Evolutionary conservation across 768 basidiomycete species (phyloP).

Genomic region (Tricholoma hemisulphureum): DNA sequence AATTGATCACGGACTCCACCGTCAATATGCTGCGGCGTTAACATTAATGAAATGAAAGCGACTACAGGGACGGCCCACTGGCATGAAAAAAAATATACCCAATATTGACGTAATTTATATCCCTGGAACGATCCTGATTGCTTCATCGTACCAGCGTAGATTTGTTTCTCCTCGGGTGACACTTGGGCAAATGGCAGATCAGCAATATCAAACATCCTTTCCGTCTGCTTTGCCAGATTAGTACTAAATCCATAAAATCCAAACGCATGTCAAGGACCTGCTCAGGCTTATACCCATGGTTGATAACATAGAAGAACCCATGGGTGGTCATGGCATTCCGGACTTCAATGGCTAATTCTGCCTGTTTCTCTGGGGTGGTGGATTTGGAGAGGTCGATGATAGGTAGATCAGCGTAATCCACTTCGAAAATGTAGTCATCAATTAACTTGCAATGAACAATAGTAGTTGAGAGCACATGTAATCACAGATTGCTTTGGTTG

Average conservation of each 20-base stretch:
- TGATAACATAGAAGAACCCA: slow-evolving; percentile 50
- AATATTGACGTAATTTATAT: slow-evolving; percentile 51
- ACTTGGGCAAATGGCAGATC: slow-evolving; percentile 43
- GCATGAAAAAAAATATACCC: slow-evolving; percentile 27
- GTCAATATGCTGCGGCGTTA: slow-evolving; percentile 50
- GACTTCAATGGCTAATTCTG: slow-evolving; percentile 37
- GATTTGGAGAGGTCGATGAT: slow-evolving; percentile 50
- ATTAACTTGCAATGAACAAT: too few relatives aligned
- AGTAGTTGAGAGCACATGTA: slow-evolving; percentile 2
- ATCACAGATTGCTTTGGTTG: slow-evolving; percentile 28
- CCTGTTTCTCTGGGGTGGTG: slow-evolving; percentile 35
- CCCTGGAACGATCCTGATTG: slow-evolving; percentile 49
- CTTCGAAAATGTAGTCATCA: slow-evolving; percentile 7
- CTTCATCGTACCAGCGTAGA: slow-evolving; percentile 38
- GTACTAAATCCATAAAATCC: not conserved
- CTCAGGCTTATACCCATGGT: slow-evolving; percentile 39
- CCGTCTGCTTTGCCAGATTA: slow-evolving; percentile 26
- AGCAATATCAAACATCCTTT: slow-evolving; percentile 48
- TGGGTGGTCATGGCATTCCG: slow-evolving; percentile 43
- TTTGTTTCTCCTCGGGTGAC: slow-evolving; percentile 40
- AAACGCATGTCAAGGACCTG: not conserved
- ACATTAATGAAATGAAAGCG: not conserved
- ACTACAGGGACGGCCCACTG: too few relatives aligned
- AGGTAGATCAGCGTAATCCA: slow-evolving; percentile 48
- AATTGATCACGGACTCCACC: slow-evolving; percentile 60